Percentiles rank a stretch among this genome's conserved stretches.
These are phyloP conservation scores for Trypanosoma conorhini DNA, from an alignment of 208 protist species.

Conservation along the genomic window DNA sequence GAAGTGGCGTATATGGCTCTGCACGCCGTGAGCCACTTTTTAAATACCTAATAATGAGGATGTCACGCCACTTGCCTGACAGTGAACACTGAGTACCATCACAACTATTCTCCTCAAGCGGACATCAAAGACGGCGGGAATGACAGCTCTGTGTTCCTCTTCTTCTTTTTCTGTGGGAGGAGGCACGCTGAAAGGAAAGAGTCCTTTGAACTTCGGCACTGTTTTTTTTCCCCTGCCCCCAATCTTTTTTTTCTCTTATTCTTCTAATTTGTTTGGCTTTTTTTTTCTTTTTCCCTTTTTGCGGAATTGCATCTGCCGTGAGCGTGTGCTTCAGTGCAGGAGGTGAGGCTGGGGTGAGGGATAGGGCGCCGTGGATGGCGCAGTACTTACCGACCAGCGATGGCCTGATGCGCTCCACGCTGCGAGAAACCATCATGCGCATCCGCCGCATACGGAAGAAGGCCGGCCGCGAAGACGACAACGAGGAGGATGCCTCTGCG, in stretches of 20 bases:
- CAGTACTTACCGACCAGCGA: slow-evolving; percentile 59
- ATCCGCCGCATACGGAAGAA: slow-evolving; percentile 53
- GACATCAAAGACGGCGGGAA: neutral
- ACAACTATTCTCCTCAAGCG: neutral
- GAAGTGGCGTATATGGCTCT: slow-evolving; percentile 8
- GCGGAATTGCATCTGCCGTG: neutral
- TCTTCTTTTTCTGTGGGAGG: neutral
- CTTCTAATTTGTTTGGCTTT: neutral
- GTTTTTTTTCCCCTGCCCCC: neutral
- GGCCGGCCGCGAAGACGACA: slow-evolving; percentile 56
- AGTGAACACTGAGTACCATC: neutral
- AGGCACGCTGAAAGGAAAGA: neutral
- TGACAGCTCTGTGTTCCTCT: neutral
- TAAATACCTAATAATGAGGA: slow-evolving; percentile 16
- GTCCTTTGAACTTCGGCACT: neutral
- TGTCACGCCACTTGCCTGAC: neutral
- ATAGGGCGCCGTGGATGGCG: slow-evolving; percentile 21
- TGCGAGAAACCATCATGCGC: slow-evolving; percentile 72
- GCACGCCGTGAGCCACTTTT: slow-evolving; percentile 13
- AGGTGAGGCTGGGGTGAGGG: neutral
- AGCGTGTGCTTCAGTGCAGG: neutral
- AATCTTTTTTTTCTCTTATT: slow-evolving; percentile 1
- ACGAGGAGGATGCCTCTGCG: slow-evolving; percentile 32
- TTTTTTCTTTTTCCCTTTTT: slow-evolving; percentile 1
- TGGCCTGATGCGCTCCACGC: slow-evolving; percentile 64